These are phyloP conservation scores for Salix brachista DNA, from an alignment of 345 rosid species.

Conservation along the genomic window DNA sequence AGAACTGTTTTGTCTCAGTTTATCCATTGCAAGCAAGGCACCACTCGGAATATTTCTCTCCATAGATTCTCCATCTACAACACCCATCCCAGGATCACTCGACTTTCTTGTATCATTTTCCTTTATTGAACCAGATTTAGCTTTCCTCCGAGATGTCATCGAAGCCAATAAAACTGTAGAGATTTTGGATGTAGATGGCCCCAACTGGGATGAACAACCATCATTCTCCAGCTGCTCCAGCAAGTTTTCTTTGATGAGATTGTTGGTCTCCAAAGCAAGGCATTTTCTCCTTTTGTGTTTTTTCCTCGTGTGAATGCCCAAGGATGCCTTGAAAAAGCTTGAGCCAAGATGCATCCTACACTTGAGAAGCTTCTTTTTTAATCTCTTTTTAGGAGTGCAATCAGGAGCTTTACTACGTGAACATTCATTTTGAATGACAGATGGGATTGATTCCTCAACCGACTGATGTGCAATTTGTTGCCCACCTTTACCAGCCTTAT, in stretches of 20 bases:
- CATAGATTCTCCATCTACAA: constrained; percentile 27
- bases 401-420: constrained; percentile 18
- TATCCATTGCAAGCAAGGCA: constrained; percentile 38
- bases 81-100: constrained; percentile 21
- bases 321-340: constrained; percentile 37
- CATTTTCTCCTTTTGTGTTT: constrained; percentile 49
- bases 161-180: constrained; percentile 16
- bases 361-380: constrained; percentile 47
- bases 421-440: constrained; percentile 17
- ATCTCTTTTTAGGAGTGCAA: constrained; percentile 22
- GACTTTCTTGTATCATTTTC: constrained; percentile 16
- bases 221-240: constrained; percentile 25
- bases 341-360: constrained; percentile 38
- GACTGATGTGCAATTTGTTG: constrained; percentile 18
- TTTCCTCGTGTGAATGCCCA: constrained; percentile 42
- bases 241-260: constrained; percentile 30
- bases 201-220: constrained; percentile 30
- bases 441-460: constrained; percentile 10
- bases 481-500: constrained; percentile 27
- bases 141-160: constrained; percentile 17
- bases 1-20: constrained; percentile 13
- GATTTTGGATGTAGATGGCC: constrained; percentile 52
- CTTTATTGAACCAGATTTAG: constrained; percentile 13
- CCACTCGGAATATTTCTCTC: constrained; percentile 43
- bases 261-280: constrained; percentile 12